A percentile compares a stretch with the other conserved stretches of the same genome.
Conservation (phyloP, 164 flowering plant genomes). For the Annona cherimola region DNA sequence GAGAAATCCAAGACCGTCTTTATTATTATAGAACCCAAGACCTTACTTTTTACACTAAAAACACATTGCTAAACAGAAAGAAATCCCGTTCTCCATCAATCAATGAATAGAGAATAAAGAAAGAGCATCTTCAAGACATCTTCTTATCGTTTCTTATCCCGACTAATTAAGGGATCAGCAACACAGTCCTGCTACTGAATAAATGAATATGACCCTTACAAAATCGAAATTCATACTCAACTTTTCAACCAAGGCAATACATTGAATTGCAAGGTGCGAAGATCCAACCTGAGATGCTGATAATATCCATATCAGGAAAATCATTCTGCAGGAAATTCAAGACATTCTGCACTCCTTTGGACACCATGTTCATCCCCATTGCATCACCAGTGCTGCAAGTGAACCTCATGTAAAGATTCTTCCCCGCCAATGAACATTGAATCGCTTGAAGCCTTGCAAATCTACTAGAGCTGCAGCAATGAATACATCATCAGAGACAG, state of each 20-base stretch:
- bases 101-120: too few species aligned
- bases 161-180: too few species aligned
- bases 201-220: too few species aligned
- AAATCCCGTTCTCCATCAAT: too few species aligned
- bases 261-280: neutral
- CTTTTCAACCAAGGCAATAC: neutral
- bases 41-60: too few species aligned
- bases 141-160: too few species aligned
- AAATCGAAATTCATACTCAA: neutral
- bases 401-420: slow-evolving; percentile 65
- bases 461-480: slow-evolving; percentile 62
- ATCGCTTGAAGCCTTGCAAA: slow-evolving; percentile 69
- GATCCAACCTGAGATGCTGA: slow-evolving; percentile 65
- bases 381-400: slow-evolving; percentile 88
- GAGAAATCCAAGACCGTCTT: too few species aligned
- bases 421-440: slow-evolving; percentile 69
- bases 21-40: too few species aligned
- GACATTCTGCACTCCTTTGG: slow-evolving; percentile 89
- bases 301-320: slow-evolving; percentile 82
- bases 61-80: too few species aligned
- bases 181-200: too few species aligned
- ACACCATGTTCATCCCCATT: slow-evolving; percentile 98
- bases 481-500: neutral
- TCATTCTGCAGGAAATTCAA: slow-evolving; percentile 65
- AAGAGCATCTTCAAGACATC: too few species aligned